These are phyloP conservation scores for Cucurbita pepo DNA, from an alignment of 306 rosid species.

Conservation along the genomic window DNA sequence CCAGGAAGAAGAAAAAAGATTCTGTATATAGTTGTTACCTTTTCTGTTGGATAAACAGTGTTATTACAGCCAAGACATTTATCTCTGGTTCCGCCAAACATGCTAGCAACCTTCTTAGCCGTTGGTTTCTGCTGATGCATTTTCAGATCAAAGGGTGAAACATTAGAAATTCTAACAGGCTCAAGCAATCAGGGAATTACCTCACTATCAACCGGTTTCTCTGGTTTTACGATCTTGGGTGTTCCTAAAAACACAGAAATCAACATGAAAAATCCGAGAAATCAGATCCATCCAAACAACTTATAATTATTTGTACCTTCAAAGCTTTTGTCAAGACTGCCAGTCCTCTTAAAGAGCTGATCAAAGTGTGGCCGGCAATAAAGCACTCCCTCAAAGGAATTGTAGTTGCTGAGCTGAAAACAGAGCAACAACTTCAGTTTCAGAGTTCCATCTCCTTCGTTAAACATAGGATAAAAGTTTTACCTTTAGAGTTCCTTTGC, in stretches of 20 bases:
- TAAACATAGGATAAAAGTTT: not conserved
- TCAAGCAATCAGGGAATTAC: constrained; percentile 20
- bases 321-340: constrained; percentile 95
- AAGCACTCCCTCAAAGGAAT: constrained; percentile 94
- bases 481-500: constrained; percentile 99
- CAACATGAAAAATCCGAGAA: not conserved
- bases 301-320: constrained; percentile 39
- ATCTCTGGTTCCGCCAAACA: constrained; percentile 95
- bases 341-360: constrained; percentile 90
- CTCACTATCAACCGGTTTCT: constrained; percentile 47
- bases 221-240: constrained; percentile 81
- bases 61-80: constrained; percentile 89
- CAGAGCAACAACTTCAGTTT: constrained; percentile 5
- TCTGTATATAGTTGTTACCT: constrained; percentile 25
- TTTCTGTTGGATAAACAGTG: constrained; percentile 91
- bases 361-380: constrained; percentile 95
- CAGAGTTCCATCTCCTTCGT: not conserved
- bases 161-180: not conserved
- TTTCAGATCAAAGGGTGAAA: not conserved
- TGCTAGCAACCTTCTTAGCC: constrained; percentile 47
- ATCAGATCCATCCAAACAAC: not conserved
- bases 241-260: constrained; percentile 40
- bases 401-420: constrained; percentile 95
- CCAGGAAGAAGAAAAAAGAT: not conserved
- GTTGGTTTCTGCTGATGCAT: constrained; percentile 47